phyloP scores from a whole-genome alignment of 805 yeast species.

The Blastobotrys chiropterorum region DNA sequence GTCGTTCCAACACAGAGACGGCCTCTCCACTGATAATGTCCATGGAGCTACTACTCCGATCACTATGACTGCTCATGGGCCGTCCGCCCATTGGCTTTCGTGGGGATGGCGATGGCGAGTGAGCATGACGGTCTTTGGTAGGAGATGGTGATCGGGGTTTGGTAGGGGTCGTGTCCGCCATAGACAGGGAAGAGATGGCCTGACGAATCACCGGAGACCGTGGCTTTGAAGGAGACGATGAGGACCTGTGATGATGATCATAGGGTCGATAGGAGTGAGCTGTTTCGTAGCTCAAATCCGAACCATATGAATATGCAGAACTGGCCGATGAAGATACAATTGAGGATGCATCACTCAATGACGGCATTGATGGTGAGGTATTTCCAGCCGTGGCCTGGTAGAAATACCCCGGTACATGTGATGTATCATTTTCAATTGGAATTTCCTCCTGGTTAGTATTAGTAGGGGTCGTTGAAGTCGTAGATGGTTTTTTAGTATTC shows the following conservation, averaged over 20 bases:
- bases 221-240: neutral
- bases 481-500: neutral
- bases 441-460: neutral
- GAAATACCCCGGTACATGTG: neutral
- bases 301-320: neutral
- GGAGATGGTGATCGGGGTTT: neutral
- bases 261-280: neutral
- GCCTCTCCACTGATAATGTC: neutral
- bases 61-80: neutral
- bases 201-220: neutral
- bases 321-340: neutral
- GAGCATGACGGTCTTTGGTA: neutral
- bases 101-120: neutral
- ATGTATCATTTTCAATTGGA: neutral
- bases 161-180: neutral
- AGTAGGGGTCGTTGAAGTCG: neutral
- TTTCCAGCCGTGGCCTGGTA: neutral
- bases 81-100: neutral
- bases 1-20: neutral
- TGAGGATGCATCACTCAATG: neutral
- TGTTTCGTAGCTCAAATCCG: neutral
- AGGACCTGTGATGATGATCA: neutral
- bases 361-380: neutral
- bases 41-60: neutral
- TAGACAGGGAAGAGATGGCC: neutral